These are phyloP conservation scores for Saprolegnia parasitica DNA, from an alignment of 352 stramenopile species.

Conservation along the genomic window DNA sequence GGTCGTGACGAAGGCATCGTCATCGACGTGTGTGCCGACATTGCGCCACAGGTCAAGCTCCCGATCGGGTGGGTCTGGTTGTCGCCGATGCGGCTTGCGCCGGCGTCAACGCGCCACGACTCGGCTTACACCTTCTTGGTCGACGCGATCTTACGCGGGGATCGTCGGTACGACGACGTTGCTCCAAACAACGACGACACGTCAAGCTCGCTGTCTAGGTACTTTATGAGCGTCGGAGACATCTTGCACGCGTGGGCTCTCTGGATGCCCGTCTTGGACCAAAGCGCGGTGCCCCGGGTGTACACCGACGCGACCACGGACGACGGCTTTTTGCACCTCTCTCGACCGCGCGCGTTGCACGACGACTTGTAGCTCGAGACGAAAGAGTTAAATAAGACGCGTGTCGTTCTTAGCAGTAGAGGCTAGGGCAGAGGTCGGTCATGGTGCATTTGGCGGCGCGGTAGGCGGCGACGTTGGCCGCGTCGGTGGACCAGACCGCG, in stretches of 20 bases:
- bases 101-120: not conserved
- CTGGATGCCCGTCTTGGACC: slow-evolving; percentile 55
- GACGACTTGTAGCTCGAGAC: no score
- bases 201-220: not conserved
- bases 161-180: slow-evolving; percentile 13
- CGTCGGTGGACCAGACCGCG: not conserved
- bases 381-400: no score
- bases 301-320: slow-evolving; percentile 5
- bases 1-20: not conserved
- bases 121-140: slow-evolving; percentile 18
- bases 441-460: not conserved
- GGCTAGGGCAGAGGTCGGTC: not conserved
- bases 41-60: not conserved
- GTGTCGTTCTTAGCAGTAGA: not conserved
- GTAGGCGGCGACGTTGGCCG: not conserved
- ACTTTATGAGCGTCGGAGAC: slow-evolving; percentile 56
- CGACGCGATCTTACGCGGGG: slow-evolving; percentile 11
- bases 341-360: not conserved
- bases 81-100: not conserved
- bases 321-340: not conserved
- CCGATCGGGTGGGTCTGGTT: not conserved
- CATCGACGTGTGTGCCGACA: slow-evolving; percentile 18
- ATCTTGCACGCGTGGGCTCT: slow-evolving; percentile 55
- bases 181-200: no score
- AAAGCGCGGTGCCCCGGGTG: not conserved